These are phyloP conservation scores for Botrytis pseudocinerea DNA, from an alignment of 2,329 filamentous ascomycete genomes.

Conservation along the genomic window DNA sequence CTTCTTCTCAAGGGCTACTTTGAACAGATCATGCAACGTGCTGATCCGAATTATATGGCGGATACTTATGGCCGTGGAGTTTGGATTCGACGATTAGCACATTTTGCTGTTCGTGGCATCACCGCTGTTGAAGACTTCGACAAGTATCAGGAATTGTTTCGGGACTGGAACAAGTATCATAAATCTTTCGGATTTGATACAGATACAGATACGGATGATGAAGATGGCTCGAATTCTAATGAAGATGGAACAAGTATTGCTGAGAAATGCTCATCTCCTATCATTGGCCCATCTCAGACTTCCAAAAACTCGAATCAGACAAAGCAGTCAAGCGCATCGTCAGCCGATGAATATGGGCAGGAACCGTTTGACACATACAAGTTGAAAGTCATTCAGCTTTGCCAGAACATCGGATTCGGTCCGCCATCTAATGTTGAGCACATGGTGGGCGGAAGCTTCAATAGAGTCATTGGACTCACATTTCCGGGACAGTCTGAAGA, in stretches of 20 bases:
- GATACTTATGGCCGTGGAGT: slow-evolving; percentile 12
- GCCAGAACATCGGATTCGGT: slow-evolving; percentile 26
- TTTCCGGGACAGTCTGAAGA: background rate
- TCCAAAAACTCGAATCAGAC: background rate
- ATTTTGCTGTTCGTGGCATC: background rate
- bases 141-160: background rate
- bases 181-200: background rate
- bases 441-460: slow-evolving; percentile 29
- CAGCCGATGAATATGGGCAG: background rate
- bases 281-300: background rate
- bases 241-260: too few species aligned
- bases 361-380: slow-evolving; percentile 18
- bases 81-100: slow-evolving; percentile 9
- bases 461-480: slow-evolving; percentile 28
- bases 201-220: background rate
- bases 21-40: slow-evolving; percentile 1
- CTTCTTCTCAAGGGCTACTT: slow-evolving; percentile 29
- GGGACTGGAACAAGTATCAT: background rate
- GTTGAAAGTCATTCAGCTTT: slow-evolving; percentile 29
- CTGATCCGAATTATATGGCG: slow-evolving; percentile 6
- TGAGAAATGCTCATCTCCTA: background rate
- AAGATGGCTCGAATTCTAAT: background rate
- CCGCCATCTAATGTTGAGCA: slow-evolving; percentile 26
- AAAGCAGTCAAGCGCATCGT: background rate
- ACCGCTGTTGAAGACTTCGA: background rate